Conservation (phyloP, 2,329 filamentous ascomycete species). For the Acarospora socialis region DNA sequence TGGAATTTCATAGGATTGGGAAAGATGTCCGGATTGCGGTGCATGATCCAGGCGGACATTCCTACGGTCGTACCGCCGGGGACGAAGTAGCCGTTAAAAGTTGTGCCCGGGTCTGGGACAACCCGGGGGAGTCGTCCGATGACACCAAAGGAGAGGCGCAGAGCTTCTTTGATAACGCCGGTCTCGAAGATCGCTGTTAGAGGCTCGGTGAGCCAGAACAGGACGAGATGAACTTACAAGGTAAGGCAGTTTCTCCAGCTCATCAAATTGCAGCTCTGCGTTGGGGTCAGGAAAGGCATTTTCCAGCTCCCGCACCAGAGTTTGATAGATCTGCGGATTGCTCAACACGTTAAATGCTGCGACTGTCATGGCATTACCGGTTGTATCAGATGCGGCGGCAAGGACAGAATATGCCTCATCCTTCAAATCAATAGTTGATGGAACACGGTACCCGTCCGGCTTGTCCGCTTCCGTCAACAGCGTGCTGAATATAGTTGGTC, state of each 20-base stretch:
- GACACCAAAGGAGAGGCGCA: constrained; percentile 23
- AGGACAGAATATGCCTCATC: constrained; percentile 19
- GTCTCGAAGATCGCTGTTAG: constrained; percentile 13
- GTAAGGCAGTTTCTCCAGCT: constrained; percentile 13
- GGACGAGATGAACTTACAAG: constrained; percentile 1
- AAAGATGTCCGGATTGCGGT: constrained; percentile 15
- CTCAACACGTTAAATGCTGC: constrained; percentile 19
- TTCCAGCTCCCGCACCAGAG: constrained; percentile 18
- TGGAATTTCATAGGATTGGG: constrained; percentile 17
- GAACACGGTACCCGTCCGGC: no score
- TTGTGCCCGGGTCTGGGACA: constrained; percentile 19
- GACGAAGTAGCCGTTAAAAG: constrained; percentile 21
- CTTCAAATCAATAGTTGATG: constrained; percentile 17
- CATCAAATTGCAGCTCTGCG: constrained; percentile 15
- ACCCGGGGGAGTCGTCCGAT: constrained; percentile 22
- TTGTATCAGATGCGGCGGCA: constrained; percentile 22
- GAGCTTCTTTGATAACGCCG: constrained; percentile 24
- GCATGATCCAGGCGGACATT: constrained; percentile 14
- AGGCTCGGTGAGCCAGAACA: neutral
- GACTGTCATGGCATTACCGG: constrained; percentile 22
- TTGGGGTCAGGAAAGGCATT: constrained; percentile 19
- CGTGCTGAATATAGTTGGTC: no score
- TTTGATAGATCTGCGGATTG: constrained; percentile 18
- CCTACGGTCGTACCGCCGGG: constrained; percentile 19
- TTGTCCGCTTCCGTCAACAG: no score